Percentiles rank a stretch among this genome's conserved stretches.
These are phyloP conservation scores for Kokia cookei DNA, from an alignment of 441 rosid species.

Conservation along the genomic window DNA sequence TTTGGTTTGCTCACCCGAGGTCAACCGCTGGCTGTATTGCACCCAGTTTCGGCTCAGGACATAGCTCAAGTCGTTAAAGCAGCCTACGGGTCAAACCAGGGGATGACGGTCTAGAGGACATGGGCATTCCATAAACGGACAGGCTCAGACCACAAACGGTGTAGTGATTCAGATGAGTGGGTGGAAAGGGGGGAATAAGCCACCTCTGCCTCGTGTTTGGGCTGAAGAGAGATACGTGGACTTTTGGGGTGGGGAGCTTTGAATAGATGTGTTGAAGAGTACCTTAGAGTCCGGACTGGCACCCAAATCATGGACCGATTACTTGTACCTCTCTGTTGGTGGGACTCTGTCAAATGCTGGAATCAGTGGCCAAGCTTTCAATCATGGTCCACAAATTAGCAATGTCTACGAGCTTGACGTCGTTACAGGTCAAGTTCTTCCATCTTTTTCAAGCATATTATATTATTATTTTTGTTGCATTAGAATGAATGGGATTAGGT, in stretches of 20 bases:
- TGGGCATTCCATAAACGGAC: conserved; percentile 92
- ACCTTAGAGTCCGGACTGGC: conserved; percentile 70
- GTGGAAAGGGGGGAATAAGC: conserved; percentile 9
- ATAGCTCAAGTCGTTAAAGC: conserved; percentile 47
- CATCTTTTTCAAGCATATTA: neutral
- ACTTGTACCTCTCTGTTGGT: conserved; percentile 83
- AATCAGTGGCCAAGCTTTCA: conserved; percentile 92
- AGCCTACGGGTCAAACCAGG: conserved; percentile 39
- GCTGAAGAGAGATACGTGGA: conserved; percentile 59
- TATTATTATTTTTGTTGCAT: neutral
- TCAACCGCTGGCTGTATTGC: conserved; percentile 58
- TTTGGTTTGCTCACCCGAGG: conserved; percentile 49
- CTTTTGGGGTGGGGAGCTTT: conserved; percentile 95
- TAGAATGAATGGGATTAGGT: neutral
- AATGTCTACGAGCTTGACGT: conserved; percentile 88
- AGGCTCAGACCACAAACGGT: conserved; percentile 53
- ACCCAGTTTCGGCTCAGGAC: conserved; percentile 63
- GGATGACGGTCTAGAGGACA: conserved; percentile 76
- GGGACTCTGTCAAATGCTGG: conserved; percentile 94
- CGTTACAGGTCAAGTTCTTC: conserved; percentile 54
- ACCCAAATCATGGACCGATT: conserved; percentile 96
- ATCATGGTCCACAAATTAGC: conserved; percentile 87
- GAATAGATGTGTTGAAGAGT: conserved; percentile 74
- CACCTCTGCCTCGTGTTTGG: conserved; percentile 30
- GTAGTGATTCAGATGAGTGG: conserved; percentile 73